These are phyloP conservation scores for Camelina hispida DNA, from an alignment of 345 rosid species.

Conservation along the genomic window DNA sequence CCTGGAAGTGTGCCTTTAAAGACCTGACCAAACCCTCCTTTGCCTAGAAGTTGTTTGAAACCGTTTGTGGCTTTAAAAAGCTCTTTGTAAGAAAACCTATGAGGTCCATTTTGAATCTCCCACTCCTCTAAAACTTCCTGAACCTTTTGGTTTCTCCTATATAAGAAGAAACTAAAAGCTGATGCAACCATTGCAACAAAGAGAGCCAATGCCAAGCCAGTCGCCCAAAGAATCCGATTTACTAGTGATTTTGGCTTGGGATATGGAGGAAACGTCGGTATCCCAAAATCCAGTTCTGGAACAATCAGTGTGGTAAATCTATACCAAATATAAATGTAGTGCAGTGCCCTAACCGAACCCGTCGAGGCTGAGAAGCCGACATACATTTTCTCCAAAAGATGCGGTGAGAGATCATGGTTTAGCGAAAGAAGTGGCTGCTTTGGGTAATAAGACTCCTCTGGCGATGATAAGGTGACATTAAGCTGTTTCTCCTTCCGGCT, in stretches of 20 bases:
- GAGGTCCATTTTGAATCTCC: constrained; percentile 31
- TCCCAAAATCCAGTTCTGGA: constrained; percentile 23
- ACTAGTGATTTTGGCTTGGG: constrained; percentile 40
- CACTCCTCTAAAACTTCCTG: constrained; percentile 39
- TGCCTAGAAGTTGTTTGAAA: constrained; percentile 33
- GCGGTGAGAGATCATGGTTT: constrained; percentile 46
- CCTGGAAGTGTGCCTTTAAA: constrained; percentile 29
- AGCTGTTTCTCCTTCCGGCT: constrained; percentile 38
- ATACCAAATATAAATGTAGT: constrained; percentile 55
- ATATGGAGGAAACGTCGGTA: constrained; percentile 50
- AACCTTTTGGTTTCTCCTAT: constrained; percentile 37
- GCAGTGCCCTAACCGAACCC: constrained; percentile 42
- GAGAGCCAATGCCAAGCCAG: constrained; percentile 39
- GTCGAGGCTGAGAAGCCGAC: constrained; percentile 65
- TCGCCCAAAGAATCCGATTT: constrained; percentile 22
- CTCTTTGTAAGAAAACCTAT: constrained; percentile 36
- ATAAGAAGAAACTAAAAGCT: constrained; percentile 4
- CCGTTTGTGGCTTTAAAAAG: constrained; percentile 36
- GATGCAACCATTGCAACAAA: constrained; percentile 30
- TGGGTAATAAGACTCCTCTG: constrained; percentile 27
- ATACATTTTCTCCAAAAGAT: constrained; percentile 52
- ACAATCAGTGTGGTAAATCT: constrained; percentile 4
- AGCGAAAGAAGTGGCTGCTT: constrained; percentile 51
- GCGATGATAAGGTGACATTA: constrained; percentile 51
- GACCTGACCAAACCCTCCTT: constrained; percentile 38